phyloP scores from a whole-genome alignment of 352 stramenopile species.

The Thalassiosira oceanica region DNA sequence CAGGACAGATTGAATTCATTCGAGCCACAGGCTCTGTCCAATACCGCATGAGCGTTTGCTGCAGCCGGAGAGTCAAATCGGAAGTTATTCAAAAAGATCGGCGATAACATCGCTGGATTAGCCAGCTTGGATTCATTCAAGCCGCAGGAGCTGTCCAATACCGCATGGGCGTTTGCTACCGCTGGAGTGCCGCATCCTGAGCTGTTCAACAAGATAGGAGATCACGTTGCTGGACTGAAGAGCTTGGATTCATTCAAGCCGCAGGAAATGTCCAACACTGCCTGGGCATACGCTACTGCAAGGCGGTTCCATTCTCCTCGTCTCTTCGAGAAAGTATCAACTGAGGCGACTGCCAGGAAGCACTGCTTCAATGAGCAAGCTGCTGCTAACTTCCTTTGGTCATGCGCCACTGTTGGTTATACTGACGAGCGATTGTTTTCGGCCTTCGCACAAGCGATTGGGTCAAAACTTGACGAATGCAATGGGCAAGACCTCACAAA shows the following conservation, averaged over 20 bases:
- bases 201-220: not conserved
- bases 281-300: slow-evolving; percentile 4
- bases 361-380: slow-evolving; percentile 6
- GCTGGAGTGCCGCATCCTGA: not conserved
- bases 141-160: slow-evolving; percentile 2
- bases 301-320: not conserved
- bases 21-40: slow-evolving; percentile 11
- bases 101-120: not conserved
- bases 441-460: no score
- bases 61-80: not conserved
- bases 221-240: not conserved
- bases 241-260: not conserved
- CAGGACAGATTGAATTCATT: slow-evolving; percentile 6
- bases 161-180: slow-evolving; percentile 10
- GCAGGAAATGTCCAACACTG: slow-evolving; percentile 1
- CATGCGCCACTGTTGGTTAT: not conserved
- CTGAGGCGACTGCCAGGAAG: not conserved
- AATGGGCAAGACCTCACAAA: slow-evolving; percentile 1
- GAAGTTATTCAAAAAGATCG: slow-evolving; percentile 1
- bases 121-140: slow-evolving; percentile 5
- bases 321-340: slow-evolving; percentile 5
- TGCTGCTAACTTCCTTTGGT: slow-evolving; percentile 10
- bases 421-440: no score
- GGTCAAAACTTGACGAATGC: not conserved
- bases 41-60: slow-evolving; percentile 20